These are phyloP conservation scores for Mortierella sp. DNA, from an alignment of 371 early-diverging fungal species.

Conservation along the genomic window DNA sequence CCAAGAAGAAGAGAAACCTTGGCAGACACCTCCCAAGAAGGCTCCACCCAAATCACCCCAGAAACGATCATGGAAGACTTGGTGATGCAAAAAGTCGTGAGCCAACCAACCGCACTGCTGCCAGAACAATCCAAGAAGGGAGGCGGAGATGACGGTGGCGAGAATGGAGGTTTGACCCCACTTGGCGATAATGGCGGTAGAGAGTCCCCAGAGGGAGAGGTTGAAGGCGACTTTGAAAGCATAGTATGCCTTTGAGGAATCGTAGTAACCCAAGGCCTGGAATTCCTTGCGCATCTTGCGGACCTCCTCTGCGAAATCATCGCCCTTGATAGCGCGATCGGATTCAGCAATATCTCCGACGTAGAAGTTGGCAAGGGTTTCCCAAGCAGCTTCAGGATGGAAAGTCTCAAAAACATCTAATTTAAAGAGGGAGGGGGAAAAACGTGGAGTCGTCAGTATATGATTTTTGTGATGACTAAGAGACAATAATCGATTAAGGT, in stretches of 20 bases:
- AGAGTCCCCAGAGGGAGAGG: constrained; percentile 64
- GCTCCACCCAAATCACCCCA: constrained; percentile 76
- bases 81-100: constrained; percentile 91
- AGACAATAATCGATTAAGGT: background rate
- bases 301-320: constrained; percentile 64
- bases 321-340: constrained; percentile 57
- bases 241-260: constrained; percentile 80
- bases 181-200: constrained; percentile 65
- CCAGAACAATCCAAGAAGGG: constrained; percentile 83
- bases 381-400: constrained; percentile 80
- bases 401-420: constrained; percentile 89
- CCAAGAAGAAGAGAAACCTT: constrained; percentile 83
- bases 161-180: constrained; percentile 68
- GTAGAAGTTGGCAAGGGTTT: constrained; percentile 83
- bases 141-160: constrained; percentile 63
- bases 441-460: background rate
- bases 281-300: constrained; percentile 74
- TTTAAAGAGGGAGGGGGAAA: background rate
- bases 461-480: background rate
- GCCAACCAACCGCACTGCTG: constrained; percentile 93
- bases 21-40: constrained; percentile 84
- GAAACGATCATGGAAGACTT: constrained; percentile 79
- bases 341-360: constrained; percentile 77
- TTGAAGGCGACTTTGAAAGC: constrained; percentile 72
- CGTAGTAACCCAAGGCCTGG: constrained; percentile 72